phyloP scores from a whole-genome alignment of 2,329 filamentous ascomycete species.

The Thermomyces lanuginosus region DNA sequence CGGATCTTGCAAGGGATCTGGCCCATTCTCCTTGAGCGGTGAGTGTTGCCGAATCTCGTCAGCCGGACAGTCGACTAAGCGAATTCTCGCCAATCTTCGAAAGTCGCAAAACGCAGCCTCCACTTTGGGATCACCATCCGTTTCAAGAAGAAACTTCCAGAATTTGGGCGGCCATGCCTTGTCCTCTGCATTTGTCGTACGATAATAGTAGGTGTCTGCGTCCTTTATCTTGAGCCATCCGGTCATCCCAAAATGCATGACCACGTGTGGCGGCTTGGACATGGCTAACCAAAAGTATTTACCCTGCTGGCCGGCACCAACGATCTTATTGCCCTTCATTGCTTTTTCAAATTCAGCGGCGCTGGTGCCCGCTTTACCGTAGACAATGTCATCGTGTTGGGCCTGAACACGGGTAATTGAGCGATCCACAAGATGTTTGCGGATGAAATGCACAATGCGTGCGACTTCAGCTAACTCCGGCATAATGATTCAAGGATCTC shows the following conservation, averaged over 20 bases:
- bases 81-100: slow-evolving; percentile 60
- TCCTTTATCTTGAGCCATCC: slow-evolving; percentile 82
- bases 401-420: slow-evolving; percentile 54
- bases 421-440: slow-evolving; percentile 68
- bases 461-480: slow-evolving; percentile 49
- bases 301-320: slow-evolving; percentile 64
- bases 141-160: slow-evolving; percentile 69
- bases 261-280: slow-evolving; percentile 60
- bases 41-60: slow-evolving; percentile 57
- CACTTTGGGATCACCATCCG: slow-evolving; percentile 44
- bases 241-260: slow-evolving; percentile 69
- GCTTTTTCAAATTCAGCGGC: slow-evolving; percentile 57
- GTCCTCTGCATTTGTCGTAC: slow-evolving; percentile 41
- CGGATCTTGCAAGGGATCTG: slow-evolving; percentile 74
- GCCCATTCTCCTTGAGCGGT: slow-evolving; percentile 80
- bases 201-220: slow-evolving; percentile 65
- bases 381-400: slow-evolving; percentile 68
- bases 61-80: slow-evolving; percentile 65
- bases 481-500: slow-evolving; percentile 16
- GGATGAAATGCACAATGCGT: slow-evolving; percentile 71
- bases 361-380: slow-evolving; percentile 75
- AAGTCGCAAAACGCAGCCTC: slow-evolving; percentile 69
- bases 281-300: slow-evolving; percentile 95
- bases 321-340: slow-evolving; percentile 56
- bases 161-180: slow-evolving; percentile 75